Conservation (phyloP, 2,329 filamentous ascomycete genomes). For the Neodidymelliopsis sp. region DNA sequence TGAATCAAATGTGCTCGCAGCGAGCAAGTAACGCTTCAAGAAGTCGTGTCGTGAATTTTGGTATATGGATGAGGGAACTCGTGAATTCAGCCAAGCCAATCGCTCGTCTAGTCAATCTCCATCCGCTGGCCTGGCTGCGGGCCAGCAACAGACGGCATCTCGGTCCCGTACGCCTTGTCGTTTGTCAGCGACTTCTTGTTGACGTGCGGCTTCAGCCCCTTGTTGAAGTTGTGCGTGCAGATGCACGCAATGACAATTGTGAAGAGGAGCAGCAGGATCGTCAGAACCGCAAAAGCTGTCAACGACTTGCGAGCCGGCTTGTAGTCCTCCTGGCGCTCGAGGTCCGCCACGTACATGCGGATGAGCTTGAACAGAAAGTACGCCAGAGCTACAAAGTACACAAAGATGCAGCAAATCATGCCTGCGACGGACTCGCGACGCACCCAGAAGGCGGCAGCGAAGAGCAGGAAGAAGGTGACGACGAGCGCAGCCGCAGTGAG, state of each 20-base stretch:
- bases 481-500: constrained; percentile 90
- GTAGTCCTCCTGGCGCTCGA: constrained; percentile 64
- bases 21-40: constrained; percentile 29
- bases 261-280: constrained; percentile 83
- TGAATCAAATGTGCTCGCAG: constrained; percentile 40
- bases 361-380: constrained; percentile 99
- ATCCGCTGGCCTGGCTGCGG: constrained; percentile 54
- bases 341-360: constrained; percentile 80
- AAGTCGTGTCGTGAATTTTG: constrained; percentile 32
- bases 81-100: constrained; percentile 7
- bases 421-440: constrained; percentile 81
- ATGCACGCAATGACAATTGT: constrained; percentile 88
- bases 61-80: constrained; percentile 8
- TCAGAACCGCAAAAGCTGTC: constrained; percentile 93
- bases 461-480: constrained; percentile 86
- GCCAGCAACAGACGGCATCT: constrained; percentile 58
- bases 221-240: constrained; percentile 90
- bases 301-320: constrained; percentile 81
- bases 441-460: constrained; percentile 85
- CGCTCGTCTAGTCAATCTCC: constrained; percentile 47
- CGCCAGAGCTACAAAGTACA: constrained; percentile 87
- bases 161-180: constrained; percentile 60
- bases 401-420: constrained; percentile 78
- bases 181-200: constrained; percentile 62
- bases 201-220: constrained; percentile 87